phyloP scores from a whole-genome alignment of 2,329 filamentous ascomycete genomes.

The Volutella citrinella region DNA sequence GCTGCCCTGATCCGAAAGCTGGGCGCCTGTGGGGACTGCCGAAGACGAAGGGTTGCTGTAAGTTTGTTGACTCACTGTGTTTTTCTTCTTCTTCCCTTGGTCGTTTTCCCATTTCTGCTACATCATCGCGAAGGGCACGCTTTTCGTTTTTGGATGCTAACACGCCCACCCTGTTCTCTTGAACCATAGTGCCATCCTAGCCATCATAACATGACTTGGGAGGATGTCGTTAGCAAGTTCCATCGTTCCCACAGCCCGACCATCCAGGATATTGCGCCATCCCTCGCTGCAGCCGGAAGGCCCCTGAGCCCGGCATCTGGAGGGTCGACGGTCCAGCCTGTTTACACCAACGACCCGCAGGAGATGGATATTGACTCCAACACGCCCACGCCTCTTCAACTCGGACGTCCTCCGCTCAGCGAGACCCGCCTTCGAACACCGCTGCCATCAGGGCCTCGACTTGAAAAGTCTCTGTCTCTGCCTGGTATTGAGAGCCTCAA shows the following conservation, averaged over 20 bases:
- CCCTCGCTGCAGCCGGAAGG: slow-evolving; percentile 36
- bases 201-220: slow-evolving; percentile 61
- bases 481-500: slow-evolving; percentile 50
- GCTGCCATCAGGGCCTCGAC: slow-evolving; percentile 53
- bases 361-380: slow-evolving; percentile 55
- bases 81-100: slow-evolving; percentile 5
- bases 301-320: slow-evolving; percentile 45
- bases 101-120: too few relatives aligned
- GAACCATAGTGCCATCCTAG: slow-evolving; percentile 57
- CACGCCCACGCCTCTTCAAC: slow-evolving; percentile 29
- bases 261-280: slow-evolving; percentile 47
- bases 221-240: slow-evolving; percentile 55
- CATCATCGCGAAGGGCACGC: too few relatives aligned
- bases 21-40: slow-evolving; percentile 55
- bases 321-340: slow-evolving; percentile 33
- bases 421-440: slow-evolving; percentile 54
- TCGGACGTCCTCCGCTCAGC: slow-evolving; percentile 38
- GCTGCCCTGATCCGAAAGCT: slow-evolving; percentile 59
- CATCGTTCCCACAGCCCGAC: slow-evolving; percentile 49
- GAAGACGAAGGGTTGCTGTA: slow-evolving; percentile 56
- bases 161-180: slow-evolving; percentile 5
- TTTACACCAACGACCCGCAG: slow-evolving; percentile 44
- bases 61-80: slow-evolving; percentile 29
- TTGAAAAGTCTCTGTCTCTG: slow-evolving; percentile 48
- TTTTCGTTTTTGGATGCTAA: too few relatives aligned